Conservation (phyloP, 345 rosid species). For the Populus pruinosa region DNA sequence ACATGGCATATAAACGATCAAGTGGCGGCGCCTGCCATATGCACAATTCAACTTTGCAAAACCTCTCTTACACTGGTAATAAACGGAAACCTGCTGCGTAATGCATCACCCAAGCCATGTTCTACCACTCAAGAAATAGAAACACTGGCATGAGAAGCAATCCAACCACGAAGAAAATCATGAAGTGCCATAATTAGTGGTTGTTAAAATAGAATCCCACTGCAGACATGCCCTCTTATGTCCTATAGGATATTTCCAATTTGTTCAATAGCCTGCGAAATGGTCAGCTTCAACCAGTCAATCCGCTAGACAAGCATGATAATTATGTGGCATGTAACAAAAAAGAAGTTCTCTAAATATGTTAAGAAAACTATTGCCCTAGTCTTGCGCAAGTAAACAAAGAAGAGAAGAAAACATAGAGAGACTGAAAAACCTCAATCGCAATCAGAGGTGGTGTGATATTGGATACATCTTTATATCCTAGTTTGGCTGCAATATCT, state of each 20-base stretch:
- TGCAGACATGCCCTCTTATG: conserved; percentile 25
- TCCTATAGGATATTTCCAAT: conserved; percentile 41
- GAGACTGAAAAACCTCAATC: conserved; percentile 50
- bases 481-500: conserved; percentile 80
- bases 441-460: conserved; percentile 75
- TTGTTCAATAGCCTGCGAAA: conserved; percentile 51
- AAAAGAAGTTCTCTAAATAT: neutral
- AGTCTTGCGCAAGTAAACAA: neutral
- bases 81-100: neutral
- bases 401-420: neutral
- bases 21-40: neutral
- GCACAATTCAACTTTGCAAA: neutral
- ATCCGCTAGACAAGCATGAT: neutral
- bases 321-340: neutral
- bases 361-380: neutral
- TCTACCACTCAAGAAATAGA: neutral
- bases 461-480: conserved; percentile 53
- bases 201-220: conserved; percentile 7
- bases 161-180: neutral
- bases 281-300: neutral
- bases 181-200: conserved; percentile 5
- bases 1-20: neutral
- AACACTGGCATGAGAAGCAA: neutral
- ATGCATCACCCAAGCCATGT: neutral
- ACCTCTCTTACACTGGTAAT: neutral